phyloP scores from a whole-genome alignment of 2,329 filamentous ascomycete genomes.

The Sporothrix curviconia region DNA sequence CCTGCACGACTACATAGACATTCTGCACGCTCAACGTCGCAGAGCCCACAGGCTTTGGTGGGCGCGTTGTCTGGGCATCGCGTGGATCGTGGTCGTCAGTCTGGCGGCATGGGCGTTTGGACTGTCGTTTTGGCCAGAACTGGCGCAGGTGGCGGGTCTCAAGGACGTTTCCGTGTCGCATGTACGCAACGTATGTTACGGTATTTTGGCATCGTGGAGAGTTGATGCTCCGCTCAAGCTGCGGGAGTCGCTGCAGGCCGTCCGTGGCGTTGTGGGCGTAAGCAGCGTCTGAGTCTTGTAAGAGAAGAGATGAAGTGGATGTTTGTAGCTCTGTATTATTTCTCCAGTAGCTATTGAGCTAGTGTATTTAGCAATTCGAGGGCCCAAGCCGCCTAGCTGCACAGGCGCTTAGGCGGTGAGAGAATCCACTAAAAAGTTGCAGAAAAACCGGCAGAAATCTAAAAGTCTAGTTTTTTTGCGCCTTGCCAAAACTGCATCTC shows the following conservation, averaged over 20 bases:
- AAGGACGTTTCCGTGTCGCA: background rate
- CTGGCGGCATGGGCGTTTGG: background rate
- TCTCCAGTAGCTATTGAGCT: too few species aligned
- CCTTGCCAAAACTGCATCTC: background rate
- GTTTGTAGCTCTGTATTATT: too few species aligned
- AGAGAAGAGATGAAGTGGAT: background rate
- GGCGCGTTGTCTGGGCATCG: background rate
- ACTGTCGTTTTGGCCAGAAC: background rate
- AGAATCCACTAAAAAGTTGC: conserved; percentile 5
- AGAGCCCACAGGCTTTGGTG: too few species aligned
- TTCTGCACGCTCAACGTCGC: background rate
- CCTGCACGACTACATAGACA: conserved; percentile 18
- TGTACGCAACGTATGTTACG: background rate
- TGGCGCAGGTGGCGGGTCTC: background rate
- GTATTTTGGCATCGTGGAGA: background rate
- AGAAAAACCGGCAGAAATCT: conserved; percentile 15
- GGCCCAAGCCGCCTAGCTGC: too few species aligned
- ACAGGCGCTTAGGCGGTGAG: background rate
- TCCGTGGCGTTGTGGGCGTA: too few species aligned
- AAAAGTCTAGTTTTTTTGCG: background rate
- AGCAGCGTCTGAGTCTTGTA: background rate
- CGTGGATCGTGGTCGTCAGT: background rate
- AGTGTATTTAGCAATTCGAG: background rate
- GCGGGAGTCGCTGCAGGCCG: too few species aligned
- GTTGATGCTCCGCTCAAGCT: too few species aligned